Base-by-base conservation (phyloP, 108 stramenopile species). In the Skeletonema marinoi region DNA sequence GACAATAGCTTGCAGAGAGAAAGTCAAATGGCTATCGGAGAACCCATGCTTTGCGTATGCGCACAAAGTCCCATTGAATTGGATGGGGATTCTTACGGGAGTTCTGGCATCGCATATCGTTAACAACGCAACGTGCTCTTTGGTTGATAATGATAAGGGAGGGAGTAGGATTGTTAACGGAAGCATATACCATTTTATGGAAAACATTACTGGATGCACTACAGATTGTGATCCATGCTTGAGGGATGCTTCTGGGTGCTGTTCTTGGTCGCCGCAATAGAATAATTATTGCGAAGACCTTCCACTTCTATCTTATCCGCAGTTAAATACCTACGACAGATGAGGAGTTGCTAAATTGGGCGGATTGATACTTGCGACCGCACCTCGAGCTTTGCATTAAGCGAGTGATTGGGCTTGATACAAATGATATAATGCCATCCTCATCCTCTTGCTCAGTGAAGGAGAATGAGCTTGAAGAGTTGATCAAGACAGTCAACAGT, bases 211-310 rank as follows among this genome's bases (percentile, higher is more conserved):
- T 13, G 19, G 59, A 41, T 60, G 54, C 50, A 69, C 36, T 60
- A 38, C 19, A 32, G 59, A 41, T 60, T 71, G 70, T 71, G 70
- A 71, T 60, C 70, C 59, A 16, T 71, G 70, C 39, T 71, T 71
- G 17, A 71, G 60, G 41, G 59, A 71, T 56, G 68, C 17, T 21
- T 48, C 29, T 30, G 33, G 31, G 17, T 48, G 50, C 54, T 71
- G 70, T 39, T 71, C 38, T 38, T 38, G 38, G 38, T 38, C 38
- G n/a, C n/a, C n/a, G n/a, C n/a, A n/a, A n/a, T n/a, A n/a, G n/a
- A n/a, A n/a, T n/a, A n/a, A n/a, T n/a, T n/a, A n/a, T n/a, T n/a
- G n/a, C n/a, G n/a, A n/a, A n/a, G n/a, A n/a, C n/a, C n/a, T n/a
- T n/a, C n/a, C n/a, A n/a, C n/a, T n/a, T n/a, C n/a, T n/a, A n/a